Percentiles rank a stretch among this genome's conserved stretches.
Conservation (phyloP, 129 eudicot genomes). For the Artemisia argyi region DNA sequence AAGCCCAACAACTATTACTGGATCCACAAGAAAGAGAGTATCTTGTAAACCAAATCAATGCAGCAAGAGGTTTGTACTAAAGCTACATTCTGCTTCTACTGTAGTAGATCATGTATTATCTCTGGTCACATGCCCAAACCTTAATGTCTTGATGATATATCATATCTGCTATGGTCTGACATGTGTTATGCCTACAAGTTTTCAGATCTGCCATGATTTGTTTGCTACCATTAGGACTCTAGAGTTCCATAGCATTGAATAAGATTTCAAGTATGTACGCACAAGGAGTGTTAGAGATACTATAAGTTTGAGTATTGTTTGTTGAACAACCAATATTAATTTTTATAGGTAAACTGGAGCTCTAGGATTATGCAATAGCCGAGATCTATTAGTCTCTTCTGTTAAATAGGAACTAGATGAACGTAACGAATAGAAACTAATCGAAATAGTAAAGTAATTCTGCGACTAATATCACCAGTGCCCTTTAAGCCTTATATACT, state of each 20-base stretch:
- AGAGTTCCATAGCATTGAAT: conserved; percentile 4
- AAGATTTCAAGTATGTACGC: conserved; percentile 5
- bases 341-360: too few species aligned
- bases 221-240: conserved; percentile 11
- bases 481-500: too few species aligned
- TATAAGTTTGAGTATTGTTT: neutral
- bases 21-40: conserved; percentile 95
- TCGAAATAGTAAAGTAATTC: too few species aligned
- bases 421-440: too few species aligned
- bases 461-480: too few species aligned
- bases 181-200: neutral
- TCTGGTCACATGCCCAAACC: conserved; percentile 5
- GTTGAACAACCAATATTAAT: neutral
- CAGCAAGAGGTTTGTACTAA: conserved; percentile 77
- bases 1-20: conserved; percentile 92
- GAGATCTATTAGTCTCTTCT: too few species aligned
- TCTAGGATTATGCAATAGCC: too few species aligned
- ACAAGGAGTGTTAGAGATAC: neutral
- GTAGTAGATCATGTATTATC: conserved; percentile 11
- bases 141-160: conserved; percentile 11
- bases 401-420: too few species aligned
- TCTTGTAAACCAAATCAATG: conserved; percentile 76
- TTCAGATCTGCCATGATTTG: neutral
- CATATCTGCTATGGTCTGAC: conserved; percentile 4
- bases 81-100: conserved; percentile 9